Percentiles rank a stretch among this genome's conserved stretches.
phyloP scores from a whole-genome alignment of 1,139 yeast genomes.

The Sugiyamaella novakii region DNA sequence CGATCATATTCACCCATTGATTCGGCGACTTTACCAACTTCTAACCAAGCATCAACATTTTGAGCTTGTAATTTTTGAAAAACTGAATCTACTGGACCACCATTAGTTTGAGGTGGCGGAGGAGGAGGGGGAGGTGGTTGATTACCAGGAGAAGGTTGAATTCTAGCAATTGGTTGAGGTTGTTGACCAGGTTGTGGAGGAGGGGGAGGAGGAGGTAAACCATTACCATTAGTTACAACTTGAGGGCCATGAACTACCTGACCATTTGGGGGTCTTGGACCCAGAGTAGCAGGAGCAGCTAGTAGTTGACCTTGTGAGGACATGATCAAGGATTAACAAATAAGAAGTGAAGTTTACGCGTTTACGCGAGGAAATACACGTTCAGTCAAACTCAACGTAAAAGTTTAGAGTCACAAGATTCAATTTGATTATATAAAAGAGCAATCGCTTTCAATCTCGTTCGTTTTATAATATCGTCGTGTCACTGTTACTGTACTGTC shows the following conservation, averaged over 20 bases:
- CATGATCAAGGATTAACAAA: no score
- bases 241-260: constrained; percentile 19
- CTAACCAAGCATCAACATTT: constrained; percentile 90
- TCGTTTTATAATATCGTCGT: no score
- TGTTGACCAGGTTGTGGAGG: constrained; percentile 26
- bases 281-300: constrained; percentile 22
- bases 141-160: constrained; percentile 16
- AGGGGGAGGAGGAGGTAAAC: constrained; percentile 25
- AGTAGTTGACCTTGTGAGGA: constrained; percentile 21
- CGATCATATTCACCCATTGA: constrained; percentile 84
- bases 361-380: neutral
- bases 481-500: no score
- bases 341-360: neutral
- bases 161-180: constrained; percentile 15
- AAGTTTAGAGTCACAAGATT: no score
- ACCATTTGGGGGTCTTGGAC: constrained; percentile 21
- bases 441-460: no score
- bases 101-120: constrained; percentile 32
- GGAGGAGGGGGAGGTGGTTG: constrained; percentile 27
- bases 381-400: no score
- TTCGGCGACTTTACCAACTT: constrained; percentile 86
- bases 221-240: constrained; percentile 14
- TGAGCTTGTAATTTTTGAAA: constrained; percentile 50
- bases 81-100: constrained; percentile 45
- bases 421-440: no score